These are phyloP conservation scores for Stevia rebaudiana DNA, from an alignment of 140 eudicot genomes.

Conservation along the genomic window DNA sequence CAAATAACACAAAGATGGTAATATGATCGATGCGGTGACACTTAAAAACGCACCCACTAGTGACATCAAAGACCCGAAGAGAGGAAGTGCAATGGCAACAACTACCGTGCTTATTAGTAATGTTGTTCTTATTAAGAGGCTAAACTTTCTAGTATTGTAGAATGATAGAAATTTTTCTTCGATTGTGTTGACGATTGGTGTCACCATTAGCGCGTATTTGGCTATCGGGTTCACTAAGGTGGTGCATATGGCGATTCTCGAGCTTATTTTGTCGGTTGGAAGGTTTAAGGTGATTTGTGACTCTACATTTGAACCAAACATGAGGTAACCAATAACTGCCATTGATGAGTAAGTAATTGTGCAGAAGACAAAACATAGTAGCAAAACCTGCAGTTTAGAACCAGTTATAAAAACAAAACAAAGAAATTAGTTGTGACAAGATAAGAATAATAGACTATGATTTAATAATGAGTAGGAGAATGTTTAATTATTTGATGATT, in stretches of 20 bases:
- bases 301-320: conserved; percentile 61
- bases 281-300: conserved; percentile 85
- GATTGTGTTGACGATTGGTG: conserved; percentile 50
- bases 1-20: conserved; percentile 83
- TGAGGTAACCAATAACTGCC: conserved; percentile 79
- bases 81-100: conserved; percentile 60
- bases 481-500: too few species aligned
- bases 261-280: conserved; percentile 49
- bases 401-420: too few species aligned
- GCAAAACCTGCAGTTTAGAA: conserved; percentile 72
- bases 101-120: conserved; percentile 58
- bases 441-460: too few species aligned
- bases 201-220: conserved; percentile 71
- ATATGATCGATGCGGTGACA: conserved; percentile 56
- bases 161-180: conserved; percentile 40
- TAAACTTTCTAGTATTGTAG: conserved; percentile 25
- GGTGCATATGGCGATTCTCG: conserved; percentile 74
- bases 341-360: conserved; percentile 62
- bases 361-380: conserved; percentile 56
- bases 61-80: conserved; percentile 64
- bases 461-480: too few species aligned
- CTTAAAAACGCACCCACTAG: conserved; percentile 85
- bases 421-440: too few species aligned
- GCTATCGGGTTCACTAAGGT: conserved; percentile 78
- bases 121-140: conserved; percentile 42